Evolutionary conservation across 2,329 filamentous ascomycete genomes (phyloP).

Genomic region (Massarina eburnea): DNA sequence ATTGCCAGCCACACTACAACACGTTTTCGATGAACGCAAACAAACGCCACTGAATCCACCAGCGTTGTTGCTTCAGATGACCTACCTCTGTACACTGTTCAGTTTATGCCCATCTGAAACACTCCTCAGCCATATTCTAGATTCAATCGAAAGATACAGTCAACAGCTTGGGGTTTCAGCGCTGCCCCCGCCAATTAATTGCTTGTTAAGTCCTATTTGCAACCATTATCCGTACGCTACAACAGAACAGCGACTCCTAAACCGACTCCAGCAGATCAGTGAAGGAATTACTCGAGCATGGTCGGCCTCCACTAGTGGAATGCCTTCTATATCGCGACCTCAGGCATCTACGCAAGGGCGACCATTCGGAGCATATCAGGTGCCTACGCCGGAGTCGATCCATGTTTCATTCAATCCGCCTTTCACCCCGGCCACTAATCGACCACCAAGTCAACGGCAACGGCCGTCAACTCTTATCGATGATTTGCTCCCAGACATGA

Average conservation of each 20-base stretch:
- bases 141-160: conserved; percentile 27
- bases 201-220: conserved; percentile 25
- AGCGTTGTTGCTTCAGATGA: conserved; percentile 28
- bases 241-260: conserved; percentile 15
- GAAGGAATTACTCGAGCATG: conserved; percentile 15
- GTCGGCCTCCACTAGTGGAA: conserved; percentile 8
- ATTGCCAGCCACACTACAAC: conserved; percentile 27
- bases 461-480: conserved; percentile 14
- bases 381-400: conserved; percentile 21
- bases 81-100: conserved; percentile 28
- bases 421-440: conserved; percentile 8
- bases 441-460: background rate
- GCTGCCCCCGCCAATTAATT: conserved; percentile 31
- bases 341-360: background rate
- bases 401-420: conserved; percentile 14
- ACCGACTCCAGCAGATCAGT: conserved; percentile 22
- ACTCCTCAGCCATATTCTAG: conserved; percentile 19
- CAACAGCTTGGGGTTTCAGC: conserved; percentile 23
- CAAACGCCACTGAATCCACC: conserved; percentile 26
- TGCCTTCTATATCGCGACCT: conserved; percentile 2
- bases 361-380: conserved; percentile 9
- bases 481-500: conserved; percentile 22
- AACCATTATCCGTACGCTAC: conserved; percentile 14
- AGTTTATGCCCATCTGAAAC: conserved; percentile 21
- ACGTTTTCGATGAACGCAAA: conserved; percentile 16